Conservation (phyloP, 192 early-diverging fungal species). For the Rhizoclosmatium globosum region DNA sequence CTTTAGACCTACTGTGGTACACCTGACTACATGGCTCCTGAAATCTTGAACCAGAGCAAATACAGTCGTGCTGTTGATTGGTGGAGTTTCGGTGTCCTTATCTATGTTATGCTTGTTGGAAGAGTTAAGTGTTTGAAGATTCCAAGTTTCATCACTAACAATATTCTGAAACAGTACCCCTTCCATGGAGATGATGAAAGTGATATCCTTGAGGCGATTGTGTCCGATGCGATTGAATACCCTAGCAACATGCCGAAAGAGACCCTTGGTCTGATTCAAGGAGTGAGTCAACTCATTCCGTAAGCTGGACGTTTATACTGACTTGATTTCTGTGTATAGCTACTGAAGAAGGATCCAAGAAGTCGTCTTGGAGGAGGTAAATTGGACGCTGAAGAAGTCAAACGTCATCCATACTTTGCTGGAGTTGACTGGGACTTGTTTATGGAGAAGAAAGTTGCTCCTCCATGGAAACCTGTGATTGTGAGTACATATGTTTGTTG, state of each 20-base stretch:
- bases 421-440: slow-evolving; percentile 96
- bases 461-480: slow-evolving; percentile 91
- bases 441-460: slow-evolving; percentile 82
- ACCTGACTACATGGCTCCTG: slow-evolving; percentile 99
- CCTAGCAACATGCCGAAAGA: slow-evolving; percentile 93
- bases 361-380: slow-evolving; percentile 87
- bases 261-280: slow-evolving; percentile 89
- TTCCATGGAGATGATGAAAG: slow-evolving; percentile 96
- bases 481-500: slow-evolving; percentile 54
- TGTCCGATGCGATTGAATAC: slow-evolving; percentile 94
- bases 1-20: slow-evolving; percentile 71
- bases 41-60: slow-evolving; percentile 83
- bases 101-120: slow-evolving; percentile 91
- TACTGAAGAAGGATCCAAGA: slow-evolving; percentile 89
- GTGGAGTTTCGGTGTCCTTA: slow-evolving; percentile 96
- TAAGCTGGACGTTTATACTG: slow-evolving; percentile 7
- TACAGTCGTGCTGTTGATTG: slow-evolving; percentile 97
- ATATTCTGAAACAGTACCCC: slow-evolving; percentile 70
- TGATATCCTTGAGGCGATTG: slow-evolving; percentile 95
- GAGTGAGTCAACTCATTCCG: slow-evolving; percentile 48
- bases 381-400: slow-evolving; percentile 93
- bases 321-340: slow-evolving; percentile 45
- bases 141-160: neutral
- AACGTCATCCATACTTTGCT: slow-evolving; percentile 93
- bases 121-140: slow-evolving; percentile 31